Evolutionary conservation across 2,329 filamentous ascomycete species (phyloP), one percentile per base, ranked within the genome.

Genomic region (Tolypocladium sp.): DNA sequence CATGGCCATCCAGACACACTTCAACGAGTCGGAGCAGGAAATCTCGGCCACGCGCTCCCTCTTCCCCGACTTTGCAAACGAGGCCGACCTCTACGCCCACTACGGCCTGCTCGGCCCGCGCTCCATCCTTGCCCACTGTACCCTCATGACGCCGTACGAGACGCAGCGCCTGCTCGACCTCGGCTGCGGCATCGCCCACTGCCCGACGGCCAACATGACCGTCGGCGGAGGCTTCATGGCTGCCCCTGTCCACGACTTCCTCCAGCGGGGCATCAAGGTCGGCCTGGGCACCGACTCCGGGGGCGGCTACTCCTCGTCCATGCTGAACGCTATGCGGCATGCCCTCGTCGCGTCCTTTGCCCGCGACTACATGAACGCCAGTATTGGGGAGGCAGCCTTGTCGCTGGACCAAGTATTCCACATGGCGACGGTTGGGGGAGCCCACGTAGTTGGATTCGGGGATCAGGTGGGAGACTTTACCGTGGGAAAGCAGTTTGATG

Each of bases 41-140:
- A 82, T 86, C 57, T 63, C 73, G 1, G 77, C 79, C 25, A 88
- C 85, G 0, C 70, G 69, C 9, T 68, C 74, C 1, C 70, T 88
- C 2, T 88, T 86, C 63, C 83, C 83, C 0, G 69, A 76, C 0
- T 84, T 84, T 56, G 63, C 66, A 2, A 83, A 76, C 58, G 85
- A 88, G 68, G 82, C 78, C 0, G 83, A 86, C 57, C 72, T 89
- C 4, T 89, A 88, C 65, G 71, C 75, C 12, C 68, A 75, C 62
- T 85, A 79, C 60, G 78, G 78, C 0, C 70, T 89, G 4, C 73
- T 90, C 7, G 79, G 73, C 1, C 61, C 71, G 3, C 77, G 81
- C 10, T 79, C 82, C 0, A 86, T 89, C 59, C 78, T 89, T 0
- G 87, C 86, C 0, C 87, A 89, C 66, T 88, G 85, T 71, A 88